Base-by-base conservation (phyloP, 805 yeast genomes). In the Schwanniomyces occidentalis region DNA sequence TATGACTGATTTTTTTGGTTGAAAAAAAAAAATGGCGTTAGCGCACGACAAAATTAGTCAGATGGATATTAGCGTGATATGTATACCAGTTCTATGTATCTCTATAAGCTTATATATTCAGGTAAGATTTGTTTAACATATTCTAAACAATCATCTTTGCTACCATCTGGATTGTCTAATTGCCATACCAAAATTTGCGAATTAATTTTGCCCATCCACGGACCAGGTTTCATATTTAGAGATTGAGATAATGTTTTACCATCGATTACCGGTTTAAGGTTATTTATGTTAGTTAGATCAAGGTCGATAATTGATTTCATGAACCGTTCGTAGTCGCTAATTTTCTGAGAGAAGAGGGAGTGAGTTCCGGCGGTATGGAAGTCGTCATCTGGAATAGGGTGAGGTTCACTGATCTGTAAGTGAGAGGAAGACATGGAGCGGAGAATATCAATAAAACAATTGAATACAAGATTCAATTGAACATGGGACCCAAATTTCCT, bases 151-250 rank as follows among this genome's bases (percentile, higher is more conserved):
- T 84, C 84, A 1, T 73, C 78, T 32, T 62, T 65, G 0, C 70
- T 54, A 6, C 70, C 71, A 0, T 49, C 52, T 0, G 95, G 95
- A 48, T 88, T 58, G 44, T 82, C 89, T 35, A 90, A 63, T 61
- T 90, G 96, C 89, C 90, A 85, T 13, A 69, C 58, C 20, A 87
- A 56, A 5, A 85, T 69, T 28, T 71, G 58, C 5, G 77, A 76
- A 39, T 78, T 72, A 6, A 80, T 59, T 6, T 58, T 59, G 6
- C 76, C 69, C 73, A 91, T 69, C 96, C 97, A 89, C 5, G 90
- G 89, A 0, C 99, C 99, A 0, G 91, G 86, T 51, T 82, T 84
- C 36, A 67, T 64, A 15, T 69, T 61, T 18, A 85, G 57, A 14
- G 66, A 57, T 27, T 65, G 59, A 33, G 74, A 63, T 28, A 91